Base-by-base conservation (phyloP, 495 filamentous ascomycete genomes). In the Xylaria acuta region DNA sequence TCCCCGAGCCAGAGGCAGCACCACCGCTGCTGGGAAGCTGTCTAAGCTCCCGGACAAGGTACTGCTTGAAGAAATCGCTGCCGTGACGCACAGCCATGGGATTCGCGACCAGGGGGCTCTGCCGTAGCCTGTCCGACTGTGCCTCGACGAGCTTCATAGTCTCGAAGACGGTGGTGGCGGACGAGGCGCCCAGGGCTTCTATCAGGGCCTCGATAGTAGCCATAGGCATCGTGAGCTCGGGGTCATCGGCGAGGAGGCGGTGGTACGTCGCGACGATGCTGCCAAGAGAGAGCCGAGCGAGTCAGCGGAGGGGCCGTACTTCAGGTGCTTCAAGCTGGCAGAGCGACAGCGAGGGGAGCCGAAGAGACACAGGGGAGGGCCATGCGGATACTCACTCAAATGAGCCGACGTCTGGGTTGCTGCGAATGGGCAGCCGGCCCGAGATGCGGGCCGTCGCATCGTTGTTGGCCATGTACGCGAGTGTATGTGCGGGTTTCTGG, bases 191-290 rank as follows among this genome's bases (percentile, higher is more conserved):
- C 70, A 98, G 90, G 70, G 94, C 90, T 75, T 92, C 87, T 73
- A 97, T 95, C 60, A 98, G 88, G 45, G 96, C 90, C 83, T 98
- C 94, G 80, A 99, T 97, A 66, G 96, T 95, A 2, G 95, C 96
- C 64, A 99, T 91, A 62, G 95, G 94, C 93, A 97, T 97, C 34
- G 94, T 97, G 51, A 98, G 88, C 36, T 96, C 92, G 18, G 91
- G 89, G 81, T 97, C 94, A 45, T 86, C 83, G 70, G 77, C 71
- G 25, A 89, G 82, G 71, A 89, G 85, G 62, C 79, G 75, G 53
- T 80, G 79, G 80, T 89, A 90, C 63, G 84, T 84, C 67, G 78
- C 78, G 69, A 90, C 87, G 67, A 90, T 89, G 76, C 87, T 88
- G 74, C 60, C 22, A 18, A 20, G 74, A 59, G 34, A 12, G 63